Percentiles rank a stretch among this genome's conserved stretches.
These are phyloP conservation scores for Tolypocladium inflatum DNA, from an alignment of 2,329 filamentous ascomycete genomes.

Conservation along the genomic window DNA sequence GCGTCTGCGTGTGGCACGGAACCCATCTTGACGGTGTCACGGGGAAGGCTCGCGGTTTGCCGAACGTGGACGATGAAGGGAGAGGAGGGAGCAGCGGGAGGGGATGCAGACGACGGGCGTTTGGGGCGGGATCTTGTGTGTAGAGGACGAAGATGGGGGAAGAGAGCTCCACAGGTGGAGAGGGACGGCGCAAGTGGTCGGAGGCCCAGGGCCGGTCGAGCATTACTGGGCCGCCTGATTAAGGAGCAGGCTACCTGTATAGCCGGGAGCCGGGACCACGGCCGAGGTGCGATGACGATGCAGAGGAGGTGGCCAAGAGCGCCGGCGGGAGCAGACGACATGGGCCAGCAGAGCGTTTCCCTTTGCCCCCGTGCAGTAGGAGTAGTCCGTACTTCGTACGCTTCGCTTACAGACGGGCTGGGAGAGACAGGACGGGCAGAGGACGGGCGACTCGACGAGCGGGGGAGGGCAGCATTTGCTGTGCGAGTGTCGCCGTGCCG, in stretches of 20 bases:
- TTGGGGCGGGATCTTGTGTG: not conserved
- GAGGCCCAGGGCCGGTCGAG: not conserved
- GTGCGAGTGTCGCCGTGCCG: not conserved
- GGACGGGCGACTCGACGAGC: not conserved
- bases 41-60: not conserved
- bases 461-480: not conserved
- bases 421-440: not conserved
- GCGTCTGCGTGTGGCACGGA: slow-evolving; percentile 14
- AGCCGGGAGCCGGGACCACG: not conserved
- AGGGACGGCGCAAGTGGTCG: not conserved
- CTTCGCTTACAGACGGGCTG: not conserved
- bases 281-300: not conserved
- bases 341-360: not conserved
- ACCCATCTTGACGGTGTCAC: slow-evolving; percentile 13
- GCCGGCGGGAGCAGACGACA: not conserved
- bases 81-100: not conserved
- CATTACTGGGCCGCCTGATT: not conserved
- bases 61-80: not conserved
- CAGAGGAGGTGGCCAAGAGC: not conserved
- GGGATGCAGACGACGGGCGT: not conserved
- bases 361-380: too few species aligned
- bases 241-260: not conserved
- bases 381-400: too few species aligned
- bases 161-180: not conserved
- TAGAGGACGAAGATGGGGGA: not conserved